phyloP scores from a whole-genome alignment of 176 grass and related monocot genomes.

The Cenchrus fungigraminus region DNA sequence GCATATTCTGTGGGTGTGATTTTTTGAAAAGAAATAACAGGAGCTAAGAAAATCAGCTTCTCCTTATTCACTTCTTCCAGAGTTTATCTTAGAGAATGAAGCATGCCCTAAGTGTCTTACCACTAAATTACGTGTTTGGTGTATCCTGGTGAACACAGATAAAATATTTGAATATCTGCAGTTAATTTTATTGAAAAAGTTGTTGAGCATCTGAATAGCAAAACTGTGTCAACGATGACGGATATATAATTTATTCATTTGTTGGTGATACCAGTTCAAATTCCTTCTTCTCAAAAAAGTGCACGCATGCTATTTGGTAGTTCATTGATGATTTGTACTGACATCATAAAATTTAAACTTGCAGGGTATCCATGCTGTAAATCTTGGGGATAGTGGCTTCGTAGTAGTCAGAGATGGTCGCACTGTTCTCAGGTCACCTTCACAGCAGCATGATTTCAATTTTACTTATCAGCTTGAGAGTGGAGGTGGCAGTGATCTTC shows the following conservation, averaged over 20 bases:
- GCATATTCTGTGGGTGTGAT: neutral
- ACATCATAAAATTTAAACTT: conserved; percentile 16
- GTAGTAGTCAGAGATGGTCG: conserved; percentile 86
- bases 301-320: neutral
- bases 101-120: neutral
- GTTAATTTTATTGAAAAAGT: neutral
- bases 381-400: conserved; percentile 96
- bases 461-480: conserved; percentile 99
- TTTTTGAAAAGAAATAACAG: neutral
- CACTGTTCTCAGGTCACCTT: conserved; percentile 85
- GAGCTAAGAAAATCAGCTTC: neutral
- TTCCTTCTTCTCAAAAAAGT: neutral
- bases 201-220: neutral
- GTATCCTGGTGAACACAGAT: neutral
- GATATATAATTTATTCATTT: conserved; percentile 11
- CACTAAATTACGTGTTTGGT: neutral
- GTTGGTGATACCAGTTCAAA: neutral
- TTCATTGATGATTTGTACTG: conserved; percentile 6
- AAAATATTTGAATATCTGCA: neutral
- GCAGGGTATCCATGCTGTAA: conserved; percentile 84
- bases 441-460: conserved; percentile 99
- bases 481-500: conserved; percentile 92
- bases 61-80: neutral
- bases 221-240: neutral
- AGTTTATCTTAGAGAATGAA: neutral